phyloP scores from a whole-genome alignment of 441 rosid genomes.

The California macrophylla region DNA sequence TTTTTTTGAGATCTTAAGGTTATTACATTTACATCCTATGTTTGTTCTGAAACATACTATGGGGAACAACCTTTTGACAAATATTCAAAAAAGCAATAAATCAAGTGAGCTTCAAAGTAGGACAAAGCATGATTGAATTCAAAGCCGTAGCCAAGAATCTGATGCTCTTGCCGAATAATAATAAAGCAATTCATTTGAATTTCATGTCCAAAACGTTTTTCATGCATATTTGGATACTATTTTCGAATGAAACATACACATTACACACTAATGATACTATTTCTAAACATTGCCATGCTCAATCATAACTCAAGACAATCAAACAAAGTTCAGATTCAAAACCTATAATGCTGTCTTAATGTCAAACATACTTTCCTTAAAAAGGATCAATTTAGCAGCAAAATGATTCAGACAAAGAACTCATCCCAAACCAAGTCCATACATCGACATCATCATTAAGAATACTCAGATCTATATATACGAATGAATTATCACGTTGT shows the following conservation, averaged over 20 bases:
- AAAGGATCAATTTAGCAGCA: background rate
- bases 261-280: no score
- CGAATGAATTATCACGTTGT: constrained; percentile 27
- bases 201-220: no score
- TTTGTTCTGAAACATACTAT: background rate
- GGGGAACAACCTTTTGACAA: background rate
- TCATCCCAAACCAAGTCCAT: background rate
- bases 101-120: background rate
- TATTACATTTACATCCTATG: no score
- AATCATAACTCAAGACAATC: background rate
- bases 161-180: no score
- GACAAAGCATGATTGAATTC: background rate
- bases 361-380: background rate
- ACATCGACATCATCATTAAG: background rate
- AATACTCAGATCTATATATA: background rate
- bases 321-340: background rate
- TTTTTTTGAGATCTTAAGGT: background rate
- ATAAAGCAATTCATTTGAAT: no score
- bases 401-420: background rate
- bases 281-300: background rate
- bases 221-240: background rate
- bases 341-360: background rate
- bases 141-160: constrained; percentile 1
- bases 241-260: background rate
- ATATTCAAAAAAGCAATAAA: background rate